Base-by-base conservation (phyloP, 176 grass and related monocot species). In the Juncus inflexus region DNA sequence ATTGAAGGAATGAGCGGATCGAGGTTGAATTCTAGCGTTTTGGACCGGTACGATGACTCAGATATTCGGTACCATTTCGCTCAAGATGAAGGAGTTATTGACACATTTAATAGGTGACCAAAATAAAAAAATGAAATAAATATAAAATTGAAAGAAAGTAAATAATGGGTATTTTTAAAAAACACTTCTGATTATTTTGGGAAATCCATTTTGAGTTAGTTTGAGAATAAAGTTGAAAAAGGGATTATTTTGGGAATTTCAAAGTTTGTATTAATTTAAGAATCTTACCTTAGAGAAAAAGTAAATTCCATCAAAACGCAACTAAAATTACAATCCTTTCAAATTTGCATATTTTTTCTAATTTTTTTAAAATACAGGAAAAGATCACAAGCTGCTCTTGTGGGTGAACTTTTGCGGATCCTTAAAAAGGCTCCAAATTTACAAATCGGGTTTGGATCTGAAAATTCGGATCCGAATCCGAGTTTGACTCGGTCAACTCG, bases 361-460 rank as follows among this genome's bases (percentile, higher is more conserved):
- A 28, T 50, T 15, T 40, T 74, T 50, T 35, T 28, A 63, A 55
- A 76, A 78, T 65, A 7, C 62, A 91, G 87, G 42, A 78, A 74
- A 5, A 83, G 81, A 36, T 83, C 79, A 76, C 50, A 81, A 10
- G 79, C 70, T 81, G 91, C 87, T 65, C 65, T 77, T 56, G 78
- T 96, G 13, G 84, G 84, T 67, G 71, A 60, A 69, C 79, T 96
- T 35, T 37, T 91, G 37, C 79, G 28, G 64, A 81, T 88, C 76
- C 79, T 96, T 15, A 79, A 86, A 76, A 67, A 55, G n/a, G 84
- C 91, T 1, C 61, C 78, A 6, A 57, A 82, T 49, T 80, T 96
- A 52, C 78, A 75, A 72, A 86, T 86, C 59, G 15, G 73, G 79
- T 72, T 42, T 0, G 74, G 83, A 68, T 69, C 67, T 52, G 65